phyloP scores from a whole-genome alignment of 192 early-diverging fungal species.

The Dissophora ornata region DNA sequence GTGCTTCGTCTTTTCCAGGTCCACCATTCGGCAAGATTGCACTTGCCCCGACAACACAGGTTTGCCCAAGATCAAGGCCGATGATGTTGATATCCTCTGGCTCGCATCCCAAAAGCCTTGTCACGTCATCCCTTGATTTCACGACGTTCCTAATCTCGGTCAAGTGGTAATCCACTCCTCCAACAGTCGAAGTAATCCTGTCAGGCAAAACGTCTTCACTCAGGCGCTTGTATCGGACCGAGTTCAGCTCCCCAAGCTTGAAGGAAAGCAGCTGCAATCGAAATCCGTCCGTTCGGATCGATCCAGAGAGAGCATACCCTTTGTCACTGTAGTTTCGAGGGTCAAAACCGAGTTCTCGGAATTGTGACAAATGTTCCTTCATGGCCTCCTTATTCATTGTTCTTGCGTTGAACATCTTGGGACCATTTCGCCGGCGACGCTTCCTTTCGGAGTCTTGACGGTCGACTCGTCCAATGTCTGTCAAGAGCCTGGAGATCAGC shows the following conservation, averaged over 20 bases:
- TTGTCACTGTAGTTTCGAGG: not conserved
- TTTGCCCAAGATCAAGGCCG: conserved; percentile 6
- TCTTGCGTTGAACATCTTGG: not conserved
- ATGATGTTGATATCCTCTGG: conserved; percentile 15
- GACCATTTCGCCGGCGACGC: too few species aligned
- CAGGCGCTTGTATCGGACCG: not conserved
- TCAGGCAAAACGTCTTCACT: not conserved
- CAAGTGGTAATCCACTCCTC: conserved; percentile 4
- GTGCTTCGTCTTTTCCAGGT: too few species aligned
- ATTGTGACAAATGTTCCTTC: not conserved
- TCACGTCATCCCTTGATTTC: conserved; percentile 3
- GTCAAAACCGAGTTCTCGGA: not conserved
- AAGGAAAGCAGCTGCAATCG: conserved; percentile 21
- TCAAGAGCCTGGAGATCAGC: not conserved
- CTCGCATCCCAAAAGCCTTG: not conserved
- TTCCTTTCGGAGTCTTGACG: not conserved
- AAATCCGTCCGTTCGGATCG: conserved; percentile 13
- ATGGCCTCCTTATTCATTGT: not conserved
- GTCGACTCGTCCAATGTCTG: not conserved
- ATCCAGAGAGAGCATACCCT: conserved; percentile 15
- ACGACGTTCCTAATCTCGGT: conserved; percentile 20
- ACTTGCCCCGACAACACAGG: conserved; percentile 14
- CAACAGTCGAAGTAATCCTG: not conserved
- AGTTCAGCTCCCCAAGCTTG: conserved; percentile 16
- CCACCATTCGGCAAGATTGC: conserved; percentile 6